These are phyloP conservation scores for Aspergillus hiratsukae DNA, from an alignment of 2,329 filamentous ascomycete species.

Conservation along the genomic window DNA sequence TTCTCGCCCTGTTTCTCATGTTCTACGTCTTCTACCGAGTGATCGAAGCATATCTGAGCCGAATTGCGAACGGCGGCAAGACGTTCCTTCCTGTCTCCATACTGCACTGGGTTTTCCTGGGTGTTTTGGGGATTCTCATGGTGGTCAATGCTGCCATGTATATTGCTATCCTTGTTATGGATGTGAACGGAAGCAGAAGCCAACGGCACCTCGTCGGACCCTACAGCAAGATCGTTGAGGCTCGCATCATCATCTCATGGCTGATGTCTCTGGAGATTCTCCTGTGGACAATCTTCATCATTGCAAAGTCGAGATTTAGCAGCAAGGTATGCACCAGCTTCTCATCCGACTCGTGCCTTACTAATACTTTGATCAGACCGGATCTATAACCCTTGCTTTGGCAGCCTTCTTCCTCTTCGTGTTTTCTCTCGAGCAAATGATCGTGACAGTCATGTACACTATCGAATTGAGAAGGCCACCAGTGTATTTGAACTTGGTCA, in stretches of 20 bases:
- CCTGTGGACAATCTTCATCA: slow-evolving; percentile 15
- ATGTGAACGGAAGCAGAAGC: neutral
- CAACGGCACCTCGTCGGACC: neutral
- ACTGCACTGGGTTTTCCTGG: slow-evolving; percentile 16
- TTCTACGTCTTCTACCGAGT: slow-evolving; percentile 19
- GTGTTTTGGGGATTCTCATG: slow-evolving; percentile 6
- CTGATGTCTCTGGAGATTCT: slow-evolving; percentile 19
- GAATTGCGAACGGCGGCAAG: slow-evolving; percentile 13
- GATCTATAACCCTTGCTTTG: slow-evolving; percentile 9
- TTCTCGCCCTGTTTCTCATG: slow-evolving; percentile 10
- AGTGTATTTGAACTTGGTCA: slow-evolving; percentile 5
- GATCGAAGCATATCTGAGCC: slow-evolving; percentile 15
- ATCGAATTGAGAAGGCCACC: slow-evolving; percentile 3
- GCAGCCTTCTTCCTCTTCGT: slow-evolving; percentile 18
- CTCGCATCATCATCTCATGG: slow-evolving; percentile 14
- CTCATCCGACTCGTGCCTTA: neutral
- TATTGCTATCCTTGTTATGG: slow-evolving; percentile 5
- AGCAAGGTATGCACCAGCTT: slow-evolving; percentile 11
- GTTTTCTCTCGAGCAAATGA: slow-evolving; percentile 5
- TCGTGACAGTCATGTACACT: slow-evolving; percentile 13
- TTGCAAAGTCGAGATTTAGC: slow-evolving; percentile 12
- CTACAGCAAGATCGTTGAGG: slow-evolving; percentile 6
- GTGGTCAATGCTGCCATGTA: slow-evolving; percentile 13
- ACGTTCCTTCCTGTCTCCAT: slow-evolving; percentile 8
- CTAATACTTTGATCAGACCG: slow-evolving; percentile 8